Evolutionary conservation across 306 rosid species (phyloP), one percentile per base, ranked within the genome.

Genomic region (Datisca glomerata): DNA sequence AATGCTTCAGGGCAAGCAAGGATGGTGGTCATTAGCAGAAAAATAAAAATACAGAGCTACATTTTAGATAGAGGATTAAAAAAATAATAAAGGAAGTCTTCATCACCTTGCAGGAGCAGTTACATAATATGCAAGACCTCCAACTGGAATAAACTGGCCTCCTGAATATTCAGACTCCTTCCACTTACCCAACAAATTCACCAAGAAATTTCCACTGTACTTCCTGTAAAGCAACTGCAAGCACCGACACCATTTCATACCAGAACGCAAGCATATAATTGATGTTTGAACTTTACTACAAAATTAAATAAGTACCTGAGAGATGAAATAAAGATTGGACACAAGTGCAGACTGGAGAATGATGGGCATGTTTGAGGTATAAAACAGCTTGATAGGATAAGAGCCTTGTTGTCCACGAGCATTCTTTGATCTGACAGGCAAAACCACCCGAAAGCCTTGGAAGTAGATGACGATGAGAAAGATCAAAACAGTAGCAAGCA

Each of bases 331-430:
- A 23, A 66, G 68, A 43, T 69, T 74, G 33, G 71, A 57, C 25
- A 74, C 81, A 22, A 69, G 77, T 23, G 82, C 71, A 29, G 81
- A 69, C 34, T 65, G 74, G n/a, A 74, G 81, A 46, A 74, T 74
- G 7, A 74, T 70, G 21, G 78, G 82, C 82, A 74, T 74, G 55
- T 70, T 66, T 59, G 82, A 70, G 41, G 82, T 74, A 53, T 74
- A 74, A 43, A 74, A 74, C 24, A 74, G 52, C 43, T 74, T 74
- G 37, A 74, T 74, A 22, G 81, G 81, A 37, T 65, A 69, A 18
- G 81, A 69, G 40, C 76, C 73, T 59, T 61, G 70, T 49, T 61
- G 65, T 23, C 76, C 81, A 28, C 76, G 67, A 15, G 78, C 64
- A 35, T 70, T 70, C 71, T 70, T 74, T 16, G 82, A 74, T 42